Percentiles rank a stretch among this genome's conserved stretches.
Evolutionary conservation across 2,329 filamentous ascomycete genomes (phyloP).

Genomic region (Mariannaea sp.): DNA sequence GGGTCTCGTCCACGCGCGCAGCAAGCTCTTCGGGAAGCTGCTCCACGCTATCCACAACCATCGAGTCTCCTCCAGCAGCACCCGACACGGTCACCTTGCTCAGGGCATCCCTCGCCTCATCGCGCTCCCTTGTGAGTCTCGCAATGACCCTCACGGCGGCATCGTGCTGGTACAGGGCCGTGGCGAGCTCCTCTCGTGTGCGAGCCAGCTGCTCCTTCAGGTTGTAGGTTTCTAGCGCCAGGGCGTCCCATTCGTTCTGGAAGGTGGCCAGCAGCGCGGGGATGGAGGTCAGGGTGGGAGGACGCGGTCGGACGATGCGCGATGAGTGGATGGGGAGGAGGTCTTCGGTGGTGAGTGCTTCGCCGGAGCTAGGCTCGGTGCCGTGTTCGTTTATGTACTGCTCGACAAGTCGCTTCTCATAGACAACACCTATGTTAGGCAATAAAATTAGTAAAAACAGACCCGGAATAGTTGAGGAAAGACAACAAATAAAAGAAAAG

Average conservation of each 20-base stretch:
- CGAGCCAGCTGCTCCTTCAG: conserved; percentile 87
- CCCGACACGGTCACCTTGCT: conserved; percentile 79
- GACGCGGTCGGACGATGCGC: conserved; percentile 83
- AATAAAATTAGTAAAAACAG: conserved; percentile 14
- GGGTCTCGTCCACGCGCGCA: conserved; percentile 77
- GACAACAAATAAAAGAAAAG: not conserved
- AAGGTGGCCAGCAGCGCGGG: conserved; percentile 92
- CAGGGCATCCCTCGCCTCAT: conserved; percentile 88
- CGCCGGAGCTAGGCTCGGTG: conserved; percentile 87
- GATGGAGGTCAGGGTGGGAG: conserved; percentile 93
- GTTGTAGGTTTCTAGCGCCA: conserved; percentile 90
- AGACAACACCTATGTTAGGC: conserved; percentile 71
- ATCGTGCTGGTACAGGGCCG: conserved; percentile 94
- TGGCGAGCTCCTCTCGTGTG: conserved; percentile 90
- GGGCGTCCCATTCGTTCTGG: conserved; percentile 97
- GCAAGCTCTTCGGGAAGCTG: conserved; percentile 73
- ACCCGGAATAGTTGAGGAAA: not conserved
- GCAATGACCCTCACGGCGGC: conserved; percentile 96
- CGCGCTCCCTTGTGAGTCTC: conserved; percentile 84
- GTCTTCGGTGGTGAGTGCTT: conserved; percentile 82
- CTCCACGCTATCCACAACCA: conserved; percentile 84
- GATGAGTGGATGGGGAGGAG: conserved; percentile 85
- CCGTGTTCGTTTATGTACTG: conserved; percentile 92
- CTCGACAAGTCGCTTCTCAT: conserved; percentile 93
- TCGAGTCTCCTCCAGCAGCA: conserved; percentile 73